A percentile compares a stretch with the other conserved stretches of the same genome.
These are phyloP conservation scores for Remersonia thermophila DNA, from an alignment of 2,329 filamentous ascomycete species.

Conservation along the genomic window DNA sequence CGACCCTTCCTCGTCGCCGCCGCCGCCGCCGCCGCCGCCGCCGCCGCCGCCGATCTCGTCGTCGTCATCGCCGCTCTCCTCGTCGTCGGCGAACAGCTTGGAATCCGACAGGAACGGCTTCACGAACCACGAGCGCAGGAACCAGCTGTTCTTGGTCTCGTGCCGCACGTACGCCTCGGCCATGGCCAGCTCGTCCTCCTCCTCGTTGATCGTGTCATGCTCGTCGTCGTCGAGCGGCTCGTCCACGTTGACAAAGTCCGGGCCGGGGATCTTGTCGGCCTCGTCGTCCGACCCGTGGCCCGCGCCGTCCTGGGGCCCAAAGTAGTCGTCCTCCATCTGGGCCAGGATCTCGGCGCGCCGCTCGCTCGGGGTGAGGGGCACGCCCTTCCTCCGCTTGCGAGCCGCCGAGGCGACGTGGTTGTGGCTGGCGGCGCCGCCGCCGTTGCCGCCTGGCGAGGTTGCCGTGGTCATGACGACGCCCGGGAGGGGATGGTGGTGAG, in stretches of 20 bases:
- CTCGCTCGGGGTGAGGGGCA: no score
- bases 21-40: slow-evolving; percentile 18
- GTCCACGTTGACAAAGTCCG: slow-evolving; percentile 91
- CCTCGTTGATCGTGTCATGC: slow-evolving; percentile 14
- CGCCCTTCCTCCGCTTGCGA: background rate
- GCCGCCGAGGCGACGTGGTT: background rate
- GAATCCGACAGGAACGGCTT: slow-evolving; percentile 38
- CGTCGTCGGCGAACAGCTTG: slow-evolving; percentile 50
- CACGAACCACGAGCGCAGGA: slow-evolving; percentile 47
- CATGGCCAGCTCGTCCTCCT: slow-evolving; percentile 31
- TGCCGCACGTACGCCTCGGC: slow-evolving; percentile 48
- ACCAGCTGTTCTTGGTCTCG: slow-evolving; percentile 41
- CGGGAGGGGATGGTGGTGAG: slow-evolving; percentile 9
- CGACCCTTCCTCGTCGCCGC: slow-evolving; percentile 26
- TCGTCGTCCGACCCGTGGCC: slow-evolving; percentile 17
- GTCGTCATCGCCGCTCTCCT: slow-evolving; percentile 36
- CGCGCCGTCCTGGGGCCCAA: slow-evolving; percentile 30
- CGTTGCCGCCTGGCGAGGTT: slow-evolving; percentile 5
- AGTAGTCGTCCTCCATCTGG: slow-evolving; percentile 24
- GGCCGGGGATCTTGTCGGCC: slow-evolving; percentile 48
- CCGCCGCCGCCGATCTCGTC: slow-evolving; percentile 30
- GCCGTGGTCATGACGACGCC: no score
- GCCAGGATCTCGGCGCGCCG: no score
- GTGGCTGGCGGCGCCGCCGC: slow-evolving; percentile 13
- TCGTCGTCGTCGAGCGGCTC: slow-evolving; percentile 43